Percentiles rank a stretch among this genome's conserved stretches.
These are phyloP conservation scores for Parachaetomium inaequale DNA, from an alignment of 495 filamentous ascomycete species.

Conservation along the genomic window DNA sequence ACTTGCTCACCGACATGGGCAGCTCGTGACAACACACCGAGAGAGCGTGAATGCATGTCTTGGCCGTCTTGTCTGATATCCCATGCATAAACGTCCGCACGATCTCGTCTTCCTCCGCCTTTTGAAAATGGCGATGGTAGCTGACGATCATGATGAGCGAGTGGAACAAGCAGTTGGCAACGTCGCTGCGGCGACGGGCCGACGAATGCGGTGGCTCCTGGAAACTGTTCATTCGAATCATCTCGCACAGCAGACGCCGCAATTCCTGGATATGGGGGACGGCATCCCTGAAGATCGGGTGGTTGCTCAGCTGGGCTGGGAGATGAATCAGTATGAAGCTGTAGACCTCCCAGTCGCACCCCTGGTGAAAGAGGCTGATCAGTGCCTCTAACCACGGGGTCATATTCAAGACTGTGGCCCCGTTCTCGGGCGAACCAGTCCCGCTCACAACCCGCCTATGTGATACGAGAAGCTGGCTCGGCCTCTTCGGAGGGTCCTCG, in stretches of 20 bases:
- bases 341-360: constrained; percentile 90
- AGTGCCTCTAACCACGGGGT: constrained; percentile 73
- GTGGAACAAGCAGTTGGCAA: constrained; percentile 83
- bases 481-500: constrained; percentile 38
- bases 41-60: constrained; percentile 89
- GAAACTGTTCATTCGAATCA: constrained; percentile 69
- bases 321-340: constrained; percentile 84
- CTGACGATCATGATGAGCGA: constrained; percentile 77
- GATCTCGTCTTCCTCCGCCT: constrained; percentile 81
- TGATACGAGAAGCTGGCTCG: constrained; percentile 45
- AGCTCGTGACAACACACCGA: constrained; percentile 93
- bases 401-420: constrained; percentile 54
- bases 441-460: constrained; percentile 8
- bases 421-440: constrained; percentile 16
- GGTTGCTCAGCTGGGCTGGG: constrained; percentile 84
- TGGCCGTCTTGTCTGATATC: constrained; percentile 78
- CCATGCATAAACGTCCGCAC: constrained; percentile 80
- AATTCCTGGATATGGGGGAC: constrained; percentile 70
- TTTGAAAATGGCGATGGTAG: constrained; percentile 80
- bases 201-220: constrained; percentile 69
- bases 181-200: constrained; percentile 80
- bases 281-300: constrained; percentile 72
- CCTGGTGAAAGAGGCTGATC: constrained; percentile 67
- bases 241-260: constrained; percentile 73
- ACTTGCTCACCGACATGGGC: constrained; percentile 74